These are phyloP conservation scores for Lentinula edodes DNA, from an alignment of 768 basidiomycete species.

Conservation along the genomic window DNA sequence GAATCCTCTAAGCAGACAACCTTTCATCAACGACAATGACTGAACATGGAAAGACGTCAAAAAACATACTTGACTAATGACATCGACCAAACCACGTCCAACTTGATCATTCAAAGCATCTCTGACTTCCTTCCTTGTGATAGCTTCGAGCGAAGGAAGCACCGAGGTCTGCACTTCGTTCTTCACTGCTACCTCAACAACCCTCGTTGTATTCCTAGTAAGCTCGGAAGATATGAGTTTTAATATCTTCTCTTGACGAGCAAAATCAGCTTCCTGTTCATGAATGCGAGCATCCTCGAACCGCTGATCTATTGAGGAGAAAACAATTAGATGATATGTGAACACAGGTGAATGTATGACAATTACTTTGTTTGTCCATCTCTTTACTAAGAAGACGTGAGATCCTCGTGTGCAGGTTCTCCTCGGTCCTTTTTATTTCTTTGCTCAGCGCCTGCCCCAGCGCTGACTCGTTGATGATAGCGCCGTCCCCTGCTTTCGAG, in stretches of 20 bases:
- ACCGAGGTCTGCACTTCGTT: constrained; percentile 80
- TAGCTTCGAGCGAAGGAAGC: constrained; percentile 73
- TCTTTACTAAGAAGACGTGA: constrained; percentile 80
- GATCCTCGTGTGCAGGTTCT: constrained; percentile 69
- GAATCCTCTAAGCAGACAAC: constrained; percentile 49
- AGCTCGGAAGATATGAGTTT: constrained; percentile 85
- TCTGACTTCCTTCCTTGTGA: constrained; percentile 79
- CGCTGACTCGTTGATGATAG: constrained; percentile 43
- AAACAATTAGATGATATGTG: background rate
- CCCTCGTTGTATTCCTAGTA: constrained; percentile 81
- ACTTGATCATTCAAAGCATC: constrained; percentile 74
- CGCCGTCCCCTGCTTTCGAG: constrained; percentile 25
- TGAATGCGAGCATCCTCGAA: constrained; percentile 75
- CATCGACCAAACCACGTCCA: constrained; percentile 63
- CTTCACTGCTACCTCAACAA: constrained; percentile 88
- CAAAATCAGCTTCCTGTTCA: constrained; percentile 77
- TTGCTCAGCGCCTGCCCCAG: constrained; percentile 58
- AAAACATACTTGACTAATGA: constrained; percentile 64
- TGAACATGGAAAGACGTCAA: background rate
- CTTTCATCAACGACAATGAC: background rate
- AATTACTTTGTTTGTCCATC: constrained; percentile 81
- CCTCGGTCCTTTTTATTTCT: constrained; percentile 82
- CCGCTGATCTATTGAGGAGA: constrained; percentile 57
- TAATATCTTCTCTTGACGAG: constrained; percentile 83
- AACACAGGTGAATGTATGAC: background rate